Base-by-base conservation (phyloP, 1,139 yeast genomes). In the Suhomyces taliae region DNA sequence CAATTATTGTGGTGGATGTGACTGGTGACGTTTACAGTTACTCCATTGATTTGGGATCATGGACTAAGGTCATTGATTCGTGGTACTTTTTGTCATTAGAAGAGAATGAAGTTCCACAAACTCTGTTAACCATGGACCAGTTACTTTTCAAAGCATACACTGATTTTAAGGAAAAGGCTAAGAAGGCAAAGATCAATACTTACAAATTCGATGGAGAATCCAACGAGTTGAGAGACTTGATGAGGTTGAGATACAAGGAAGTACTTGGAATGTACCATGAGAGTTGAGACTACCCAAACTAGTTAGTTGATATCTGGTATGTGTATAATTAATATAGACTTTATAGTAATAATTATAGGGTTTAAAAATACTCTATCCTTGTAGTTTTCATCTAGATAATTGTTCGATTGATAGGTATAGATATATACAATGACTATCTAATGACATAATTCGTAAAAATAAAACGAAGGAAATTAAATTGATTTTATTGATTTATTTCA, bases 11-110 rank as follows among this genome's bases (percentile, higher is more conserved):
- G 24, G 52, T 79, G 33, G 68, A 67, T 15, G 66, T 64, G 40
- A 59, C 59, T 7, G 59, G 66, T 39, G 75, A 74, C 39, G 69
- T 78, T 0, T 81, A 64, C 55, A 58, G 62, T 8, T 83, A 69
- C 55, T 71, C 76, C 5, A 12, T 53, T 1, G 71, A 64, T 7
- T 53, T 82, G 45, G 64, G 60, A 47, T 60, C 65, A 12, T 83
- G 88, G 88, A 59, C 67, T 1, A 74, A 67, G 47, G 59, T 70
- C 0, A 57, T 77, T 14, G 83, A 80, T 50, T 69, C 81, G 1
- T 79, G 82, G 82, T 76, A 75, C 51, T 67, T 56, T 45, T 53
- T 61, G 9, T 61, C 64, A 2, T 41, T 53, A 10, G 53, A 50
- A 9, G 39, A 41, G 6, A 19, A 40, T 6, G 34, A 14, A 7